A percentile compares a stretch with the other conserved stretches of the same genome.
phyloP scores from a whole-genome alignment of 139 green algal species.

The Chlorella sorokiniana region DNA sequence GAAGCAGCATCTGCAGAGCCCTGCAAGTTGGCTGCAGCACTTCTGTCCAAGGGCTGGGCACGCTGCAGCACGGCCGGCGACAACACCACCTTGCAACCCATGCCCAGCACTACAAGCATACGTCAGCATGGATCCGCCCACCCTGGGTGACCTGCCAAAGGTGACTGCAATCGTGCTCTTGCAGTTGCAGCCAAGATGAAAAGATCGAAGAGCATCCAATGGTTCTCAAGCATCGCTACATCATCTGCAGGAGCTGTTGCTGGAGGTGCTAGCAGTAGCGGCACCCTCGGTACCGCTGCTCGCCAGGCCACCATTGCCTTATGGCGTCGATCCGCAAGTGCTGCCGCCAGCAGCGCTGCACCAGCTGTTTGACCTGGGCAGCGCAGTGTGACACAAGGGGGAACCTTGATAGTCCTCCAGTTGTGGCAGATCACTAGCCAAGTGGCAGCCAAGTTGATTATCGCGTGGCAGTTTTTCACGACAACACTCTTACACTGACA shows the following conservation, averaged over 20 bases:
- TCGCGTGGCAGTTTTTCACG: too few relatives aligned
- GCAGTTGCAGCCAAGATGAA: background rate
- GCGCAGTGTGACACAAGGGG: background rate
- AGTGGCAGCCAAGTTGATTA: too few relatives aligned
- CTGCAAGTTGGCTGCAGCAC: background rate
- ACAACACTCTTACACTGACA: too few relatives aligned
- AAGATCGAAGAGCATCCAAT: background rate
- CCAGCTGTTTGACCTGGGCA: background rate
- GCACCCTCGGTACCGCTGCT: conserved; percentile 41
- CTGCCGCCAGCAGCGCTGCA: background rate
- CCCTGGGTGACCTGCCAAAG: conserved; percentile 15
- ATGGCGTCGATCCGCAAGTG: background rate
- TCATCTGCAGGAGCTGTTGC: conserved; percentile 21
- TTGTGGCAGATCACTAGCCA: too few relatives aligned
- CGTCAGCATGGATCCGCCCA: background rate
- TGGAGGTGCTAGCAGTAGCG: conserved; percentile 7
- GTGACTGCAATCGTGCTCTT: background rate
- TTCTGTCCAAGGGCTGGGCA: background rate
- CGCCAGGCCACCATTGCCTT: conserved; percentile 27
- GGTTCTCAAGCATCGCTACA: background rate
- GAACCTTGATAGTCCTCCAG: too few relatives aligned
- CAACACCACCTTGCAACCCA: background rate
- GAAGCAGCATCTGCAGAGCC: background rate
- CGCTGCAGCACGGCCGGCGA: background rate
- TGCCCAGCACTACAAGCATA: background rate